phyloP scores from a whole-genome alignment of 2,329 filamentous ascomycete genomes.

The Pseudocercospora cruenta region DNA sequence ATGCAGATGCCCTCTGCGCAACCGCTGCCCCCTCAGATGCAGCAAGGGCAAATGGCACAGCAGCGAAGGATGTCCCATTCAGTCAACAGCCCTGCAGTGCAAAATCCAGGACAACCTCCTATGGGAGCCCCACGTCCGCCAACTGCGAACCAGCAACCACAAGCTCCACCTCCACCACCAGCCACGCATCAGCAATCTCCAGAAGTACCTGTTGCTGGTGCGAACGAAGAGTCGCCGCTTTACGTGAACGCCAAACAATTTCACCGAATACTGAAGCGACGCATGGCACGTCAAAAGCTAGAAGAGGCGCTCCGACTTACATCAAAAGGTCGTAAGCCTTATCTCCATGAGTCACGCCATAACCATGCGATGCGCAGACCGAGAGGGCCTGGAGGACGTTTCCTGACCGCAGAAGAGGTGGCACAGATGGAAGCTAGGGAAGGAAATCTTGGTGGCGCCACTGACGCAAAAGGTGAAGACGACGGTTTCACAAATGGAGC shows the following conservation, averaged over 20 bases:
- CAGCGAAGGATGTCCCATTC: conserved; percentile 72
- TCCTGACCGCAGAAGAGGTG: conserved; percentile 94
- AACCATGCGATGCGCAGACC: conserved; percentile 98
- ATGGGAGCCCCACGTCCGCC: conserved; percentile 71
- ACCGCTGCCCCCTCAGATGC: conserved; percentile 56
- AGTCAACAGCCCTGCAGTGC: conserved; percentile 69
- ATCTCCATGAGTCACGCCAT: conserved; percentile 94
- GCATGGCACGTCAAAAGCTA: conserved; percentile 88
- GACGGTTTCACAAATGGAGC: conserved; percentile 25
- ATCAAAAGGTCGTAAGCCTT: conserved; percentile 93
- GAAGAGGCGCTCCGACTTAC: conserved; percentile 91
- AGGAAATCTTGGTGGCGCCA: conserved; percentile 41
- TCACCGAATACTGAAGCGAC: conserved; percentile 91
- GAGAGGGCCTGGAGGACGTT: conserved; percentile 88
- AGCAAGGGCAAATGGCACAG: conserved; percentile 29
- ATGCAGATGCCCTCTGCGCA: conserved; percentile 58
- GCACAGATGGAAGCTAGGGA: conserved; percentile 79
- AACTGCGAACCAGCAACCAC: conserved; percentile 66
- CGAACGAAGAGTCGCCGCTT: conserved; percentile 85
- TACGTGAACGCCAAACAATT: conserved; percentile 99
- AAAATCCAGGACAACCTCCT: conserved; percentile 36
- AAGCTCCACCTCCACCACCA: conserved; percentile 55
- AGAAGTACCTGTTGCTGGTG: conserved; percentile 69
- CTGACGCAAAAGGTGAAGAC: conserved; percentile 45
- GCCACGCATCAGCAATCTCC: conserved; percentile 67